Base-by-base conservation (phyloP, 306 rosid genomes). In the Erythrophleum fordii region DNA sequence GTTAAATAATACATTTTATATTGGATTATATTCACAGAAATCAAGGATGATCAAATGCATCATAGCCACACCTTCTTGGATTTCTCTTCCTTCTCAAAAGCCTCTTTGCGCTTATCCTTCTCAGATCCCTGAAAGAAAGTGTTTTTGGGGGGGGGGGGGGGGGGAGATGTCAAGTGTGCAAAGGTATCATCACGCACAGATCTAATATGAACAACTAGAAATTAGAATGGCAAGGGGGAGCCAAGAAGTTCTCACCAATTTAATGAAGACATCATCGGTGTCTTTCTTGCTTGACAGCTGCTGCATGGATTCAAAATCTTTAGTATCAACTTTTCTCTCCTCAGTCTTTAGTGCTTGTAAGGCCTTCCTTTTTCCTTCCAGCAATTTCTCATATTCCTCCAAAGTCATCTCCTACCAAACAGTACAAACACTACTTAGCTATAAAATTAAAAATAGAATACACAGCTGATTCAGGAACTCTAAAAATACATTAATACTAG, bases 311-410 rank as follows among this genome's bases (percentile, higher is more conserved):
- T 87, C 96, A 90, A 95, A 95, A 61, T 72, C 98, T 75, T 90
- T 93, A 0, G 68, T 22, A 45, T 95, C 99, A 74, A 95, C 97
- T 85, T 95, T 95, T 85, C 99, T 86, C 76, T 85, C 92, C 85
- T 91, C 96, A 65, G 92, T 79, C 86, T 89, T 95, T n/a, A 79
- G 90, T n/a, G 89, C 86, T 73, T 80, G 89, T 60, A 93, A 72
- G 48, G 98, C 94, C 85, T 89, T 93, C 88, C 99, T 86, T 86
- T 87, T 95, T 83, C 90, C 99, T 78, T 91, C 97, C 78, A 87
- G 81, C 74, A 95, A 84, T 76, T 95, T 95, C 84, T 95, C 90
- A 81, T 93, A 95, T 85, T 95, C 99, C 85, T 91, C 99, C 84
- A 95, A 80, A 7, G 99, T 95, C 99, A 95, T 95, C 77, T 95